Evolutionary conservation across 331 rosid species (phyloP), one percentile per base, ranked within the genome.

Genomic region (Rosa hybrid): DNA sequence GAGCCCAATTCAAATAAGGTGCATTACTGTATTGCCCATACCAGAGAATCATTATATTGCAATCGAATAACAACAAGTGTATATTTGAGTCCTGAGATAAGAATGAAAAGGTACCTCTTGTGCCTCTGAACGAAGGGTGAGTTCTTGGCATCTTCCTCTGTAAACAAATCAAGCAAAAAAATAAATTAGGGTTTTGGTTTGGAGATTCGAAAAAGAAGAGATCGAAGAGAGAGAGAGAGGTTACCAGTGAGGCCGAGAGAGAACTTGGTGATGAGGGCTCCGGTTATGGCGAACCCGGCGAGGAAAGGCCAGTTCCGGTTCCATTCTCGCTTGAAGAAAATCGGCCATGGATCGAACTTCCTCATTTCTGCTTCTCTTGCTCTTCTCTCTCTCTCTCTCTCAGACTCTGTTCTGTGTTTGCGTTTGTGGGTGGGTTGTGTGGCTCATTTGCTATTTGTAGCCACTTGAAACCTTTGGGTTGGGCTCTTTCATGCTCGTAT

Each of bases 261-360:
- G 4, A 93, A 2, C 90, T 95, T 95, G 87, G 96, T 91, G 72
- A 93, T 83, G 7, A 91, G 0, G 53, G 92, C 0, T 48, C 98
- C 96, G n/a, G 92, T 93, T 41, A 90, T n/a, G 49, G 97, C 96
- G 83, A 95, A 95, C 7, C 98, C 97, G 1, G 87, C 96, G 9
- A 95, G 79, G 81, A 95, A 95, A 5, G 99, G 98, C 99, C 96
- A 93, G 79, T 81, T 95, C 42, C 97, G 87, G 16, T 83, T 89
- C 96, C 94, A 91, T 80, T 95, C 97, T 9, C 98, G 88, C 94
- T 82, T 90, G 94, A 93, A 92, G 92, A 95, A 93, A 54, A 95
- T 81, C 2, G 99, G 91, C 99, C 98, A 95, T 5, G 96, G 97
- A 86, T 95, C 98, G 88, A 95, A 91, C 70, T 81, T 79, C 81